Evolutionary conservation across 768 basidiomycete species (phyloP).

Genomic region (Chalciporus pseudorubinellus): DNA sequence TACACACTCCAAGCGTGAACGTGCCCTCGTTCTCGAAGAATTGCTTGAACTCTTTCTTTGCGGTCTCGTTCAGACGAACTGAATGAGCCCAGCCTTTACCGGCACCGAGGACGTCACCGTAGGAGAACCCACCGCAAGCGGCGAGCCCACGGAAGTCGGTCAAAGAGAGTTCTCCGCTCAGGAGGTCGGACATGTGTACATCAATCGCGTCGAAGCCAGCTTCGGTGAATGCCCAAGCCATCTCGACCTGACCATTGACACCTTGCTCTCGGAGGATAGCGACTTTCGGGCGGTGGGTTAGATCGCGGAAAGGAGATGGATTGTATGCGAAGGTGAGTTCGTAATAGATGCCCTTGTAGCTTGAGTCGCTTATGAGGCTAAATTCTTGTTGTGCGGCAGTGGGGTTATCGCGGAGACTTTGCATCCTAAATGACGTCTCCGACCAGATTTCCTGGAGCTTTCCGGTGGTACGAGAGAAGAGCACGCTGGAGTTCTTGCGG

Average conservation of each 20-base stretch:
- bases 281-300: constrained; percentile 72
- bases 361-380: constrained; percentile 60
- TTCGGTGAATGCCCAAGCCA: constrained; percentile 95
- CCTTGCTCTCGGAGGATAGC: constrained; percentile 98
- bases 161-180: constrained; percentile 65
- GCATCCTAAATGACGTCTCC: constrained; percentile 94
- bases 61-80: constrained; percentile 76
- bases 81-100: constrained; percentile 98
- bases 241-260: constrained; percentile 96
- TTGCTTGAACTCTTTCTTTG: constrained; percentile 69
- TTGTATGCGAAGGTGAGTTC: constrained; percentile 57
- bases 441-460: constrained; percentile 86
- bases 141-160: constrained; percentile 80
- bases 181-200: constrained; percentile 97
- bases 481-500: constrained; percentile 41
- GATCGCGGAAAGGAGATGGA: constrained; percentile 34
- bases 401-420: constrained; percentile 82
- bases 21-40: constrained; percentile 85
- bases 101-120: constrained; percentile 96
- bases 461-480: constrained; percentile 68
- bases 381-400: constrained; percentile 79
- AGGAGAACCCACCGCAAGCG: constrained; percentile 98
- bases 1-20: constrained; percentile 93
- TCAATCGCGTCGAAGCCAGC: constrained; percentile 96
- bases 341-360: constrained; percentile 67